phyloP scores from a whole-genome alignment of 495 filamentous ascomycete species.

The Penicillium longicatenatum region DNA sequence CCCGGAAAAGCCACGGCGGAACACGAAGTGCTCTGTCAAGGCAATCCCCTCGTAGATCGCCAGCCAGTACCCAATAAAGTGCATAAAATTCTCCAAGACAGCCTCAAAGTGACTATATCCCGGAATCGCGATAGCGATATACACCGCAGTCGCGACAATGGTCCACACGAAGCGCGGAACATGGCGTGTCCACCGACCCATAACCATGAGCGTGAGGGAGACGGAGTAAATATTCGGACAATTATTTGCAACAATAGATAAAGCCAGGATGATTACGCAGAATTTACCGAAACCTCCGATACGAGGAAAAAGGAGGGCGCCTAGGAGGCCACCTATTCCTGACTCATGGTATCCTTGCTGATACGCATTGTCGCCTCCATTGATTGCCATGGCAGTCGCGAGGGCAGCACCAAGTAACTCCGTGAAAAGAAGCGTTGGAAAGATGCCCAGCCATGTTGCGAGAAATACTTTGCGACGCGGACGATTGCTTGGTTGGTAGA shows the following conservation, averaged over 20 bases:
- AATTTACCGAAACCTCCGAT: constrained; percentile 59
- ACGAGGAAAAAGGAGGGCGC: constrained; percentile 50
- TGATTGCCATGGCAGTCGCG: constrained; percentile 39
- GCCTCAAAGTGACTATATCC: constrained; percentile 53
- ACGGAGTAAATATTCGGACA: constrained; percentile 44
- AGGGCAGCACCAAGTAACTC: constrained; percentile 55
- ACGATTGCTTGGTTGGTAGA: constrained; percentile 25
- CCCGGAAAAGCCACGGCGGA: constrained; percentile 33
- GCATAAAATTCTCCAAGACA: constrained; percentile 55
- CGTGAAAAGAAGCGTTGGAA: constrained; percentile 55
- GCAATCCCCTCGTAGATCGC: constrained; percentile 54
- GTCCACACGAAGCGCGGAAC: constrained; percentile 56
- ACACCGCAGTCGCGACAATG: constrained; percentile 49
- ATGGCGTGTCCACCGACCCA: constrained; percentile 46
- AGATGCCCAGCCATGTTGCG: constrained; percentile 21
- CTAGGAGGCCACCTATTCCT: constrained; percentile 55
- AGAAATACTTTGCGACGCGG: constrained; percentile 22
- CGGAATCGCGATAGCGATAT: constrained; percentile 54
- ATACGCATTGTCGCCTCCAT: constrained; percentile 41
- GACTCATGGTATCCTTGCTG: constrained; percentile 42
- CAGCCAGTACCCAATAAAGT: constrained; percentile 58
- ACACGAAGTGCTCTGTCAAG: constrained; percentile 50
- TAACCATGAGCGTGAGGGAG: constrained; percentile 58
- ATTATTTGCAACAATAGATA: constrained; percentile 56
- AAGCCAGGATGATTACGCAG: constrained; percentile 52